Conservation (phyloP, 305 asterid species). For the Coffea humblotiana region DNA sequence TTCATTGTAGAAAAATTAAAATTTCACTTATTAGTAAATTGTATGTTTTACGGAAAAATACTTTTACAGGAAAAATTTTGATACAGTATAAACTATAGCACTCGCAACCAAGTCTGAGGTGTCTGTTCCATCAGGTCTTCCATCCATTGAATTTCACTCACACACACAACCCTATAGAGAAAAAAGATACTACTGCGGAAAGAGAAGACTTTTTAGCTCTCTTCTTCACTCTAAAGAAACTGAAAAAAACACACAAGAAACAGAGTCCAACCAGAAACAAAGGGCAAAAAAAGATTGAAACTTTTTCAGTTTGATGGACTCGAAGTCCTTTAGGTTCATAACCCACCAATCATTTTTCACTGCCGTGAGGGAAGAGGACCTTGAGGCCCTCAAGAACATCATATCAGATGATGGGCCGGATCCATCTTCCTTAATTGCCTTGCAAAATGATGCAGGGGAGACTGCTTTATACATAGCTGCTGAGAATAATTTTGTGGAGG, state of each 20-base stretch:
- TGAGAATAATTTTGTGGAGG: conserved; percentile 52
- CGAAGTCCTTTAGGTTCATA: conserved; percentile 71
- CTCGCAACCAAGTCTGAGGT: neutral
- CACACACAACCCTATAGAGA: neutral
- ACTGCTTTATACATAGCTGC: conserved; percentile 82
- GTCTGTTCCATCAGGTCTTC: conserved; percentile 3
- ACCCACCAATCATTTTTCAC: conserved; percentile 85
- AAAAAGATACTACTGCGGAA: neutral
- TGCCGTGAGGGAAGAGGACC: conserved; percentile 76
- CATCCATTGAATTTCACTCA: neutral
- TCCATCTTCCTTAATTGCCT: conserved; percentile 54
- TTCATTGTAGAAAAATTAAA: too few relatives aligned
- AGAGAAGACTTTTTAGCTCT: neutral
- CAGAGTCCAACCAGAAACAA: neutral
- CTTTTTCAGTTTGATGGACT: conserved; percentile 40
- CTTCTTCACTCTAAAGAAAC: conserved; percentile 4
- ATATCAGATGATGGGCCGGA: conserved; percentile 62
- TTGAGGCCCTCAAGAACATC: conserved; percentile 51
- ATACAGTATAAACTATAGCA: neutral
- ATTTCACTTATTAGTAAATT: too few relatives aligned
- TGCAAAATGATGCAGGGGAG: conserved; percentile 75
- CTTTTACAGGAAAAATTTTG: too few relatives aligned
- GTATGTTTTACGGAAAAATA: too few relatives aligned
- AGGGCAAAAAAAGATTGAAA: conserved; percentile 1
- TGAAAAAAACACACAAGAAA: neutral